Conservation (phyloP, 352 stramenopile genomes). For the Phytophthora sansomeana region DNA sequence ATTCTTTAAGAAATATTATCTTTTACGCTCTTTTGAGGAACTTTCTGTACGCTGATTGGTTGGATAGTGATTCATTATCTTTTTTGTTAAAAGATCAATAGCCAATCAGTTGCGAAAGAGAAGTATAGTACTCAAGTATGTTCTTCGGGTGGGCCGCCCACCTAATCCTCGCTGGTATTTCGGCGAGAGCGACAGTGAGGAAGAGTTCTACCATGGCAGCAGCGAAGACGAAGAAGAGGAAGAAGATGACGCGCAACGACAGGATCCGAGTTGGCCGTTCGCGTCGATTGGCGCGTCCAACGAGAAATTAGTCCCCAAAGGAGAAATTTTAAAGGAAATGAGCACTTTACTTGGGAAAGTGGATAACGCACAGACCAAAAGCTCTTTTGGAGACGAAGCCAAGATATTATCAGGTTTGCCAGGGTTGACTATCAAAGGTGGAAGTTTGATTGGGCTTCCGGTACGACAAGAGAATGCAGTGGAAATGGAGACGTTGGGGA, state of each 20-base stretch:
- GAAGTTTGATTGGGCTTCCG: constrained; percentile 5
- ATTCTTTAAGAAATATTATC: no score
- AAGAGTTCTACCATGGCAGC: not conserved
- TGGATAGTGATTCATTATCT: no score
- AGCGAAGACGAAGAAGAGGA: not conserved
- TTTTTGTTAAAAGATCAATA: no score
- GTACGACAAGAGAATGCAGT: constrained; percentile 2
- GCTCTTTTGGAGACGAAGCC: constrained; percentile 4
- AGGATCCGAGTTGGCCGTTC: constrained; percentile 6
- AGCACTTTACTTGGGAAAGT: constrained; percentile 14
- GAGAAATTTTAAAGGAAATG: constrained; percentile 4
- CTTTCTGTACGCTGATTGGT: no score
- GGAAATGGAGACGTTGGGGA: constrained; percentile 4
- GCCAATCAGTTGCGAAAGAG: no score
- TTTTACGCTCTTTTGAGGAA: no score
- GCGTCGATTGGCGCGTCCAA: not conserved
- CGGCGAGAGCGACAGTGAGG: constrained; percentile 3
- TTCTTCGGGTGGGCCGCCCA: no score
- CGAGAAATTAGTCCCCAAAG: constrained; percentile 9
- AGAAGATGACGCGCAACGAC: not conserved
- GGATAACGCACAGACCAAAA: not conserved
- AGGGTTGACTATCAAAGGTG: constrained; percentile 13
- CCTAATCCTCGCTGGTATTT: no score
- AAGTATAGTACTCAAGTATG: no score
- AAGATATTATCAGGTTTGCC: constrained; percentile 2